Base-by-base conservation (phyloP, 208 protist genomes). In the Cochliopodium minus region DNA sequence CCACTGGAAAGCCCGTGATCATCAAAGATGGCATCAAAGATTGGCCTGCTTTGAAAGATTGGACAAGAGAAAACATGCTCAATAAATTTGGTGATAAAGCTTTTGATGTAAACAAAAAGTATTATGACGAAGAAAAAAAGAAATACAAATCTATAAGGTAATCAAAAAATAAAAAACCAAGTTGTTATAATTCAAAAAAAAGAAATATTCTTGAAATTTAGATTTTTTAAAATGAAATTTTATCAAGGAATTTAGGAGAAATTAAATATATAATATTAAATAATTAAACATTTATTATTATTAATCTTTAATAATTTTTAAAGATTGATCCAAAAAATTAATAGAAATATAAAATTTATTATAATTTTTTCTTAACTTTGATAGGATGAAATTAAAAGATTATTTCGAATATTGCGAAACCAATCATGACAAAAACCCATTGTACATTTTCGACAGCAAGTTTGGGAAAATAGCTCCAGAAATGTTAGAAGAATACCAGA, bases 401-500 rank as follows among this genome's bases (percentile, higher is more conserved):
- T 54, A 40, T 29, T 28, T 29, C 7, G 5, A 35, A 17, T 54
- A 54, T 28, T 40, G 22, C 17, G 2, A 35, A n/a, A 5, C 36
- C 3, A 40, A 40, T 40, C 22, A 40, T 6, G 49, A 54, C 7
- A 32, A 54, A 54, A 40, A 54, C 29, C 49, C 49, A 26, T 29
- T 40, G 25, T 54, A 54, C 40, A 15, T 54, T 40, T 54, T 54
- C 40, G 49, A 54, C 26, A 15, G 20, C 4, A 54, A 54, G 22
- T 54, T 54, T 40, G 49, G 32, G 15, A 32, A 54, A 40, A 9
- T 9, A 29, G 29, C 11, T 29, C 5, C 0, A 20, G 13, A 23
- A 29, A 15, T 54, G 7, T 6, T 54, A 2, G 20, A 54, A 4
- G 49, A 54, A 9, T 54, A 54, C 28, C 10, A 54, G 17, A 17